Evolutionary conservation across 345 rosid species (phyloP).

Genomic region (Angophora floribunda): DNA sequence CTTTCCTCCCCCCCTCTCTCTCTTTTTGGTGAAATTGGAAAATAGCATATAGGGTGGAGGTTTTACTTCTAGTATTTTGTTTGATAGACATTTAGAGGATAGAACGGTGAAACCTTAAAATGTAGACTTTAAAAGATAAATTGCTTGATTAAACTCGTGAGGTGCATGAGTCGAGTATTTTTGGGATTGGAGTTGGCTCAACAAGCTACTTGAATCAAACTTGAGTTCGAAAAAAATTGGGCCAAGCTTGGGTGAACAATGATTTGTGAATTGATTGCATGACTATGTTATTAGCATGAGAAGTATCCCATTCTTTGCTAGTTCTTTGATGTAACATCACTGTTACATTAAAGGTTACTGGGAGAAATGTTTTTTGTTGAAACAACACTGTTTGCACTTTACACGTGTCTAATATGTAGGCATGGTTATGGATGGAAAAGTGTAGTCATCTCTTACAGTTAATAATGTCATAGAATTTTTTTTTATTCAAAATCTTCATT

Average conservation of each 20-base stretch:
- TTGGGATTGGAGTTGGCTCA: background rate
- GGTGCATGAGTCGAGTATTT: background rate
- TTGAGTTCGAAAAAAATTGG: background rate
- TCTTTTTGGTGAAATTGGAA: background rate
- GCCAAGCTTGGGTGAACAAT: background rate
- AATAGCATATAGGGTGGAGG: background rate
- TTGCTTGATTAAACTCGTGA: background rate
- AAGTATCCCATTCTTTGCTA: background rate
- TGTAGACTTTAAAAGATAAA: background rate
- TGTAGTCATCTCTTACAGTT: background rate
- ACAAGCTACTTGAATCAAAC: background rate
- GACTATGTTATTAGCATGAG: background rate
- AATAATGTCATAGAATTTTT: background rate
- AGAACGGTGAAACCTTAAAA: background rate
- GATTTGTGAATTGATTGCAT: background rate
- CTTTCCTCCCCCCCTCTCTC: too few relatives aligned
- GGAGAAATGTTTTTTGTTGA: background rate
- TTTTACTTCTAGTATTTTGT: background rate
- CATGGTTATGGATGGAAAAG: background rate
- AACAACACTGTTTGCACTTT: background rate
- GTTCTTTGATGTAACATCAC: background rate
- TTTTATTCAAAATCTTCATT: background rate
- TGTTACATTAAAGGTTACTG: background rate
- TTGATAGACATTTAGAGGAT: background rate
- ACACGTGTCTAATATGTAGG: background rate